Conservation (phyloP, 371 early-diverging fungal genomes). For the Paramicrosporidium saccamoebae region DNA sequence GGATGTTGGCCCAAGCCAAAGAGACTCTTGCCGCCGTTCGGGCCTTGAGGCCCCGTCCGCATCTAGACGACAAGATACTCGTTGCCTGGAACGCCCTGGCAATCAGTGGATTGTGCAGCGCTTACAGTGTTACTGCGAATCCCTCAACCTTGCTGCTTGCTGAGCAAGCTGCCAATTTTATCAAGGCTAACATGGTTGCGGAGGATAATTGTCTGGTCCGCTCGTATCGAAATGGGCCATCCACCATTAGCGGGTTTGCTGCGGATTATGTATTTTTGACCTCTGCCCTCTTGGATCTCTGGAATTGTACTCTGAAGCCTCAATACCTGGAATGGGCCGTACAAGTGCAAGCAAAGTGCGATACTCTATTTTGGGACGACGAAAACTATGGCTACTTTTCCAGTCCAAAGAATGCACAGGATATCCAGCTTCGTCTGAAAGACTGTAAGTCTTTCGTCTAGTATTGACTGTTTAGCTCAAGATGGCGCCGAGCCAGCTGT, state of each 20-base stretch:
- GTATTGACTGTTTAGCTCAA: conserved; percentile 8
- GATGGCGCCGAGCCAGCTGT: conserved; percentile 26
- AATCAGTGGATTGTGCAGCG: conserved; percentile 12
- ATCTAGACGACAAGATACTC: conserved; percentile 19
- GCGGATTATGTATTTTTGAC: conserved; percentile 21
- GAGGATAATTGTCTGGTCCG: conserved; percentile 7
- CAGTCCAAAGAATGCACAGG: conserved; percentile 8
- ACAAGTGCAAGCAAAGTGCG: conserved; percentile 13
- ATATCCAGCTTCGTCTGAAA: conserved; percentile 15
- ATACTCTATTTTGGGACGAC: conserved; percentile 16
- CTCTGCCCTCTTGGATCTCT: conserved; percentile 16
- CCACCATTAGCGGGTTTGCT: conserved; percentile 12
- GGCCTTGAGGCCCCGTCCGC: conserved; percentile 14
- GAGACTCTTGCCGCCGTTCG: conserved; percentile 11
- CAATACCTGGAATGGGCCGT: conserved; percentile 18
- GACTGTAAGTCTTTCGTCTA: conserved; percentile 9
- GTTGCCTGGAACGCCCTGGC: conserved; percentile 18
- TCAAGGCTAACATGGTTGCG: conserved; percentile 8
- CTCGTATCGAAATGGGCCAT: conserved; percentile 12
- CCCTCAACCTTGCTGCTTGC: conserved; percentile 7
- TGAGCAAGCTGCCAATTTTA: conserved; percentile 10
- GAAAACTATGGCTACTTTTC: conserved; percentile 14
- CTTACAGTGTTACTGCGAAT: conserved; percentile 7
- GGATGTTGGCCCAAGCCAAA: conserved; percentile 5
- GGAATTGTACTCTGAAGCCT: conserved; percentile 13